phyloP scores from a whole-genome alignment of 2,329 filamentous ascomycete genomes.

The Aspergillus novoparasiticus region DNA sequence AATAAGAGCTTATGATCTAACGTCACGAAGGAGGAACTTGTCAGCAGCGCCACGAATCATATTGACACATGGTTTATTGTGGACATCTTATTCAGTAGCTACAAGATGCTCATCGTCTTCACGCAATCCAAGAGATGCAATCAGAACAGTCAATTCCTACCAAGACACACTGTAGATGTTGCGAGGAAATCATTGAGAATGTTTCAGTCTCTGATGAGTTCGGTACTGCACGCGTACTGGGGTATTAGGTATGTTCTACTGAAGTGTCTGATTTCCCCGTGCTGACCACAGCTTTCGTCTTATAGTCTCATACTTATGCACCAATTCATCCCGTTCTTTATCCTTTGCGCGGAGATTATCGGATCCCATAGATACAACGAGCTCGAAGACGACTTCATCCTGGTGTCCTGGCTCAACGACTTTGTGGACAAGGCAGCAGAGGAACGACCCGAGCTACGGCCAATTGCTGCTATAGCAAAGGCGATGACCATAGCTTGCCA shows the following conservation, averaged over 20 bases:
- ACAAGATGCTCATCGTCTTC: constrained; percentile 25
- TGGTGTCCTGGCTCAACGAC: constrained; percentile 14
- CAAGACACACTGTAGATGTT: constrained; percentile 15
- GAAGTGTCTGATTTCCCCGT: neutral
- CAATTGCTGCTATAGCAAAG: neutral
- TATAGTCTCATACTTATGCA: constrained; percentile 19
- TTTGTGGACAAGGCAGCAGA: constrained; percentile 11
- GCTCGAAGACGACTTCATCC: constrained; percentile 9
- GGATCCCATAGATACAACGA: constrained; percentile 7
- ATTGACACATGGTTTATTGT: constrained; percentile 21
- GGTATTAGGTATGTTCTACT: constrained; percentile 8
- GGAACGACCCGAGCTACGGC: constrained; percentile 13
- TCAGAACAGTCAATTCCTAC: constrained; percentile 7
- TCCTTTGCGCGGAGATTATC: constrained; percentile 16
- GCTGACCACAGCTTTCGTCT: neutral
- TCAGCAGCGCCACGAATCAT: constrained; percentile 14
- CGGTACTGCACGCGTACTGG: constrained; percentile 3
- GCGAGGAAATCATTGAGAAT: constrained; percentile 9
- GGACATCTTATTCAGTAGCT: constrained; percentile 21
- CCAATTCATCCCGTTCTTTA: constrained; percentile 19
- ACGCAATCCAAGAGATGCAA: constrained; percentile 19
- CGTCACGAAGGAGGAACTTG: constrained; percentile 15
- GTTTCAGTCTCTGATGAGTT: constrained; percentile 7
- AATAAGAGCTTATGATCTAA: neutral
- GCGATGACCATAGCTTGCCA: neutral